Conservation (phyloP, 2,329 filamentous ascomycete species). For the Aspergillus sojae region DNA sequence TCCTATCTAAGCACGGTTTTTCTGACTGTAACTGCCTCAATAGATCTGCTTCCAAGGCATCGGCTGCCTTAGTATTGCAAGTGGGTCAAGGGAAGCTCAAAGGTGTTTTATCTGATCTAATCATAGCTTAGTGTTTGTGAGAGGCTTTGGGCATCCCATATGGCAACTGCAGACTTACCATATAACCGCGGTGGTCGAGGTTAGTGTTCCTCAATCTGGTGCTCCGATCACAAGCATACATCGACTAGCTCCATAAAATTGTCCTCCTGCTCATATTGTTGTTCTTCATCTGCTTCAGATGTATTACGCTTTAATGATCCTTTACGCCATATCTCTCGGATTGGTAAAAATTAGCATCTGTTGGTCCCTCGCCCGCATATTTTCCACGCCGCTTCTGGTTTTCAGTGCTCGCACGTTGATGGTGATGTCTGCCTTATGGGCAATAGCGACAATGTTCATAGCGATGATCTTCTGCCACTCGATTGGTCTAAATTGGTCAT, state of each 20-base stretch:
- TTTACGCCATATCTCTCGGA: neutral
- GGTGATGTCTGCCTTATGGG: neutral
- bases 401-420: neutral
- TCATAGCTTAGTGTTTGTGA: neutral
- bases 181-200: neutral
- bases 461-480: neutral
- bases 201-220: neutral
- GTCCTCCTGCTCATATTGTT: neutral
- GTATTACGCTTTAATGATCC: neutral
- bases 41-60: neutral
- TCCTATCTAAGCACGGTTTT: too few species aligned
- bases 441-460: neutral
- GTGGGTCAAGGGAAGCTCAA: neutral
- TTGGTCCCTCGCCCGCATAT: neutral
- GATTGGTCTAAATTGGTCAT: neutral
- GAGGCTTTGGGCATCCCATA: neutral
- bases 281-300: neutral
- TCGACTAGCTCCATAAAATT: neutral
- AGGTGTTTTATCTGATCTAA: neutral
- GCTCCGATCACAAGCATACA: neutral
- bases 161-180: neutral
- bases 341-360: slow-evolving; percentile 1
- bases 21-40: neutral
- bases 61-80: neutral
- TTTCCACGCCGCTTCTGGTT: neutral